Percentiles rank a stretch among this genome's conserved stretches.
Conservation (phyloP, 192 early-diverging fungal genomes). For the Spinellus fusiger region DNA sequence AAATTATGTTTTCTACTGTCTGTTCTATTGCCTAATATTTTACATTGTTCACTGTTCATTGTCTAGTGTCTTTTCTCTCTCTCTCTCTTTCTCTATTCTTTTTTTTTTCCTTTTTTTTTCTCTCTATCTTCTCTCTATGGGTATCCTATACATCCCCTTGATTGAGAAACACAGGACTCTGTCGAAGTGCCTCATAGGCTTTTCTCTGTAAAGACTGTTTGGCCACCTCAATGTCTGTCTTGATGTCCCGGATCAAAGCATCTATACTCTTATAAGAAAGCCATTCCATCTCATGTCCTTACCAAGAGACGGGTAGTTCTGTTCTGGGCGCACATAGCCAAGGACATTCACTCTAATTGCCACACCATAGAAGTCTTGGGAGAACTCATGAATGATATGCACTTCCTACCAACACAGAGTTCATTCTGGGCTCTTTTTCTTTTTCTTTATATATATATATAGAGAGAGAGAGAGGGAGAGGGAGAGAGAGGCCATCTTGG, state of each 20-base stretch:
- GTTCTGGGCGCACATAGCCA: conserved; percentile 85
- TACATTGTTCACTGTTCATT: too few relatives aligned
- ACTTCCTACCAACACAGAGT: conserved; percentile 65
- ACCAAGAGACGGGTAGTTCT: conserved; percentile 84
- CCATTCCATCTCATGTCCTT: conserved; percentile 3
- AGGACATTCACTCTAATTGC: conserved; percentile 78
- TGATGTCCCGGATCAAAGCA: conserved; percentile 88
- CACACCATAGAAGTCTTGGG: conserved; percentile 87
- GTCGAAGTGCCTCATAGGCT: conserved; percentile 49
- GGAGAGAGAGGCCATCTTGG: too few relatives aligned
- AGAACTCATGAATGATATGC: conserved; percentile 87
- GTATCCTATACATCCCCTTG: neutral
- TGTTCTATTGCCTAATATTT: too few relatives aligned
- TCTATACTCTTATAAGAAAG: conserved; percentile 40
- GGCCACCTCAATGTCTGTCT: conserved; percentile 80
- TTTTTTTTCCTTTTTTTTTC: neutral
- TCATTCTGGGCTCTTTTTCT: neutral
- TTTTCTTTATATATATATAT: too few relatives aligned
- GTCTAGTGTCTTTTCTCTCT: neutral
- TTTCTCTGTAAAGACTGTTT: conserved; percentile 56
- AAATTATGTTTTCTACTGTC: too few relatives aligned
- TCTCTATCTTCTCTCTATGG: neutral
- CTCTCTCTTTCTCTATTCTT: neutral
- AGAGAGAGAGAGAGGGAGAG: too few relatives aligned
- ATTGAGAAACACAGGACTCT: too few relatives aligned